Conservation (phyloP, 805 yeast species). For the Wickerhamiella kurtzmanii region DNA sequence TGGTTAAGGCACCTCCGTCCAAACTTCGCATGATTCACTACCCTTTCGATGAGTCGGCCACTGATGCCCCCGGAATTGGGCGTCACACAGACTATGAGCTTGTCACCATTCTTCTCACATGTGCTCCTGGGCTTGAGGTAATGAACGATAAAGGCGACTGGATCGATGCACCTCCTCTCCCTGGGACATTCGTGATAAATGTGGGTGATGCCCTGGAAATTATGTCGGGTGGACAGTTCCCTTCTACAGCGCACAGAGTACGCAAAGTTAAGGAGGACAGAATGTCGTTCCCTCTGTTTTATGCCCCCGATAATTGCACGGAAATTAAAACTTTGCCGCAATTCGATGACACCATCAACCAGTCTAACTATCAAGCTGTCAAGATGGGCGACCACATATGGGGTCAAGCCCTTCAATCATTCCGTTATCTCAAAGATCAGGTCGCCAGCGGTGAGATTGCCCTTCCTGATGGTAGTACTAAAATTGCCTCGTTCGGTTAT, state of each 20-base stretch:
- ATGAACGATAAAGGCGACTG: conserved; percentile 42
- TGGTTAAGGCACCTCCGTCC: conserved; percentile 19
- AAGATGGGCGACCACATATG: background rate
- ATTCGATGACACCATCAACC: background rate
- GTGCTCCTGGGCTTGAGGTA: conserved; percentile 39
- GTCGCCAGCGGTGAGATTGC: background rate
- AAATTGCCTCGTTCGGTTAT: background rate
- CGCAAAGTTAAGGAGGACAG: conserved; percentile 29
- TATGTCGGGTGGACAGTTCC: conserved; percentile 42
- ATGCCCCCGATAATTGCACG: background rate
- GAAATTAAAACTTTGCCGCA: background rate
- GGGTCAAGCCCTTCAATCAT: background rate
- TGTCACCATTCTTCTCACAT: conserved; percentile 37
- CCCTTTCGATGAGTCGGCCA: conserved; percentile 25
- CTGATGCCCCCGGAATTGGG: conserved; percentile 37
- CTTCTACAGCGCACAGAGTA: conserved; percentile 47
- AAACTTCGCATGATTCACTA: conserved; percentile 42
- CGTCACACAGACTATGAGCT: conserved; percentile 48
- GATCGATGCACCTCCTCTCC: conserved; percentile 40
- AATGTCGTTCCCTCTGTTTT: conserved; percentile 17
- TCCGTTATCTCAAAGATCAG: background rate
- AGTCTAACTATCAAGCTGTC: background rate
- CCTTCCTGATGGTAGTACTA: background rate
- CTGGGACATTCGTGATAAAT: conserved; percentile 38
- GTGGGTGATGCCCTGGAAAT: conserved; percentile 51